These are phyloP conservation scores for Rhizopogon vesiculosus DNA, from an alignment of 768 basidiomycete species.

Conservation along the genomic window DNA sequence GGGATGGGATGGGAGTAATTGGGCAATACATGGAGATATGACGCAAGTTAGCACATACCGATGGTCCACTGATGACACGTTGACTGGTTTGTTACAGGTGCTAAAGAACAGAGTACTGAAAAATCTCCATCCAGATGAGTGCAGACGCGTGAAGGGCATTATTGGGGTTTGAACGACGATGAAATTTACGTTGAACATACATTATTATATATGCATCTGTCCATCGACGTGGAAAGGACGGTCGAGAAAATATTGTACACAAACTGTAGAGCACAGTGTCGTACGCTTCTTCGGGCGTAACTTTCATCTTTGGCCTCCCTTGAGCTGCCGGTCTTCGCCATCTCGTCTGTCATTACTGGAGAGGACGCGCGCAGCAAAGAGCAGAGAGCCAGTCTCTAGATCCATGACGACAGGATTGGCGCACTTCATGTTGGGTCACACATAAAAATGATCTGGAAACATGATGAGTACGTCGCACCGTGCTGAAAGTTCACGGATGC, in stretches of 20 bases:
- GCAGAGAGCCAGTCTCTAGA: too few species aligned
- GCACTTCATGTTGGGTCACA: too few species aligned
- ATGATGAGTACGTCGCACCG: too few species aligned
- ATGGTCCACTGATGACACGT: constrained; percentile 65
- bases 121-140: not conserved
- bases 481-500: too few species aligned
- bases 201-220: constrained; percentile 61
- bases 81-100: constrained; percentile 52
- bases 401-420: too few species aligned
- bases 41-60: constrained; percentile 14
- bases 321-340: constrained; percentile 41
- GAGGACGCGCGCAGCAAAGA: too few species aligned
- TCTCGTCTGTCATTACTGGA: too few species aligned
- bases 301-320: too few species aligned
- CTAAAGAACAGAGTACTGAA: constrained; percentile 23
- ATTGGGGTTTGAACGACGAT: not conserved
- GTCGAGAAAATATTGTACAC: constrained; percentile 43
- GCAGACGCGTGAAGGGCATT: constrained; percentile 35
- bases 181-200: constrained; percentile 26
- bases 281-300: too few species aligned
- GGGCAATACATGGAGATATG: not conserved
- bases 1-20: not conserved
- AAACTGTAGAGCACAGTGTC: constrained; percentile 45
- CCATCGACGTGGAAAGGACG: constrained; percentile 53
- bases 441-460: too few species aligned